Evolutionary conservation across 2,329 filamentous ascomycete species (phyloP), one percentile per base, ranked within the genome.

Genomic region (Gnomoniopsis sp.): DNA sequence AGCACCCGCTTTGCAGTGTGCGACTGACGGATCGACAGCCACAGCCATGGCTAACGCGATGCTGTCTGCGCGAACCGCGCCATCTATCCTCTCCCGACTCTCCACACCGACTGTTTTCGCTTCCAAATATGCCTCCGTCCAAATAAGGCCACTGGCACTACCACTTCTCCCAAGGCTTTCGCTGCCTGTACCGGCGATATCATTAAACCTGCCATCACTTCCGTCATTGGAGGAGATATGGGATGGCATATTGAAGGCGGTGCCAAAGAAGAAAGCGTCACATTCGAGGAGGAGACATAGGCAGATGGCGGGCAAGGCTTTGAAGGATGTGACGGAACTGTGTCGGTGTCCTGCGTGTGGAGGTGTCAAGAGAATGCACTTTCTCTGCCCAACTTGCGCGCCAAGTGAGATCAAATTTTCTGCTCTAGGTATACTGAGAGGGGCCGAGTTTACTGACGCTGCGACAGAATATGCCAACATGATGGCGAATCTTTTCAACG

Each of bases 221-320:
- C 87, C 89, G 6, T 82, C 83, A 6, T 76, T 96, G 22, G 87
- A 85, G 57, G 90, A 89, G 63, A 87, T 99, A 68, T 98, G 93
- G 93, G 93, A 97, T 66, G 92, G 90, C 6, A 84, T 99, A 49
- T 81, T 99, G 65, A 88, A 88, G 65, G 95, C 95, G 1, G 95
- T 98, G 17, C 95, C 95, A 6, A 99, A 99, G 83, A 98, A 96
- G 79, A 99, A 98, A 84, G 96, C 92, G 36, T 97, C 93, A 46
- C 91, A 99, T 74, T 91, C 91, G 80, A 96, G 95, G 79, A 96
- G 92, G 82, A 85, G 95, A 67, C 88, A 92, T 71, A 86, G 96
- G 68, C 92, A 96, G 71, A 89, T 98, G 88, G 93, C 93, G 23
- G 95, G 95, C 69, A 99, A 99, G 78, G 93, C 88, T 48, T 75